Evolutionary conservation across 768 basidiomycete genomes (phyloP).

Genomic region (Tubosaeta brunneosetosa): DNA sequence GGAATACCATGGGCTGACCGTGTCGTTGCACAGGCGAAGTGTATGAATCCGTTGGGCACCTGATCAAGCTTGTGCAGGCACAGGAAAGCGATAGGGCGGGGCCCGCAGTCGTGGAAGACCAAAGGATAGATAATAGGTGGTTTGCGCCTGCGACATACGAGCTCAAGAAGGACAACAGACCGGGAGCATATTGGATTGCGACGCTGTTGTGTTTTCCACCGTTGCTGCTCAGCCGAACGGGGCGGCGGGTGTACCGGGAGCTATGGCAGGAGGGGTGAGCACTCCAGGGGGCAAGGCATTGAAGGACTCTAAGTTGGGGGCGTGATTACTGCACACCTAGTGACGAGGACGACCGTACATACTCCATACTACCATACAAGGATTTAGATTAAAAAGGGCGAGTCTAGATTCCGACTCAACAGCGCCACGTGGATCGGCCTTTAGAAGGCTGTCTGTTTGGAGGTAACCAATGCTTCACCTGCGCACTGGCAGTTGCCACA

Average conservation of each 20-base stretch:
- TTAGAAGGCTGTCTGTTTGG: too few relatives aligned
- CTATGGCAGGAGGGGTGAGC: neutral
- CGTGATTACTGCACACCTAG: too few relatives aligned
- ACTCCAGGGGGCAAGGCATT: too few relatives aligned
- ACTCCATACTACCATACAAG: too few relatives aligned
- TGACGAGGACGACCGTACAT: too few relatives aligned
- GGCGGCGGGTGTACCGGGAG: neutral
- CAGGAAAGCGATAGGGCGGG: neutral
- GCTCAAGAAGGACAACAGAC: constrained; percentile 2
- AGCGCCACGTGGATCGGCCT: too few relatives aligned
- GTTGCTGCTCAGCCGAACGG: neutral
- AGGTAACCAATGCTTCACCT: too few relatives aligned
- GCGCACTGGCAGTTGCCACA: too few relatives aligned
- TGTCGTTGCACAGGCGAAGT: constrained; percentile 17
- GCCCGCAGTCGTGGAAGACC: neutral
- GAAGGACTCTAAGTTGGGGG: neutral
- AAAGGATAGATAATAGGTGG: constrained; percentile 6
- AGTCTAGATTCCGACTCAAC: too few relatives aligned
- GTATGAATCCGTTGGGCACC: constrained; percentile 15
- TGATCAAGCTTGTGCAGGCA: constrained; percentile 21
- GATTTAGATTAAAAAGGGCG: too few relatives aligned
- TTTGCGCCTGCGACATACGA: constrained; percentile 11
- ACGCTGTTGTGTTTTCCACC: constrained; percentile 7
- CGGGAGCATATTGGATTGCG: constrained; percentile 4
- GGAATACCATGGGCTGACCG: neutral